Base-by-base conservation (phyloP, 768 basidiomycete species). In the Boletus vermiculosoides region DNA sequence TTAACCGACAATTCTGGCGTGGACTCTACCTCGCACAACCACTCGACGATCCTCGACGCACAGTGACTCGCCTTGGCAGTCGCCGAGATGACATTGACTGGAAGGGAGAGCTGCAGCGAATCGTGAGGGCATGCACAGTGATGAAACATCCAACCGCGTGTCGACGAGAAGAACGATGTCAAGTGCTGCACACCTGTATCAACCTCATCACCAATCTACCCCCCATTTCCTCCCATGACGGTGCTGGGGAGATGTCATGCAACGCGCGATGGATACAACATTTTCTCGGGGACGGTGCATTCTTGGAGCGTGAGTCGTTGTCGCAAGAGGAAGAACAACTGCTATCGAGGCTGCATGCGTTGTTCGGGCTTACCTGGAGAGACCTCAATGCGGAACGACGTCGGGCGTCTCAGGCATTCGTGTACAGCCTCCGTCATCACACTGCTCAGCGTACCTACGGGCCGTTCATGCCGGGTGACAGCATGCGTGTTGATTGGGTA, bases 361-460 rank as follows among this genome's bases (percentile, higher is more conserved):
- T 79, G 62, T 83, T 77, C 62, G 87, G 87, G 5, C 60, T 86
- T 23, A 85, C 85, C 0, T 63, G 63, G 7, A 55, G 50, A 9
- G 86, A 88, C 57, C 51, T 70, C n/a, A 66, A 54, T 40, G 61
- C 46, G 5, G 55, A 55, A 40, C 65, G 62, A 18, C 74, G 77
- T 9, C 74, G 76, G 8, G 66, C 69, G 7, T 79, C 82, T 10
- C 78, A 83, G 40, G 80, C 79, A 2, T 83, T 70, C 57, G 83
- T 89, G 18, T 91, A 91, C 61, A 78, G 81, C 57, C 76, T 87
- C 66, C 77, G 80, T 4, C 77, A 86, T 36, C 87, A 88, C 69
- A 68, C 69, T 2, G 64, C 70, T 30, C 74, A 74, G 10, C 83
- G 78, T 55, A 68, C 68, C 4, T 89, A 78, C 57, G 88, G 87